Percentiles rank a stretch among this genome's conserved stretches.
phyloP scores from a whole-genome alignment of 805 yeast genomes.

The Kuraishia capsulata region DNA sequence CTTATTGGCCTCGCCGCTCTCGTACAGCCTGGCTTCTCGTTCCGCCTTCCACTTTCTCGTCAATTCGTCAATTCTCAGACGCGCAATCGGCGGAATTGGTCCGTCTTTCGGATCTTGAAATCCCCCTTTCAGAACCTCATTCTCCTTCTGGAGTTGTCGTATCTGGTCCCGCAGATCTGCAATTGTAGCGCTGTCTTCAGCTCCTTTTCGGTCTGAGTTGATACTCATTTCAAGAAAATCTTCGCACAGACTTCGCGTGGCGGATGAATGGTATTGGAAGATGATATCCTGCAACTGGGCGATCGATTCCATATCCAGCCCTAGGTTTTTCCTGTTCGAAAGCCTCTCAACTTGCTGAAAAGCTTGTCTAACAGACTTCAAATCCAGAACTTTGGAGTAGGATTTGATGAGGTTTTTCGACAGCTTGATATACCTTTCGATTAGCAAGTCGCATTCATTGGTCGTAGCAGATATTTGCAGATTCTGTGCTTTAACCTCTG shows the following conservation, averaged over 20 bases:
- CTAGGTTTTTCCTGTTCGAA: constrained; percentile 18
- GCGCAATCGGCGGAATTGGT: no score
- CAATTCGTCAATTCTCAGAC: constrained; percentile 53
- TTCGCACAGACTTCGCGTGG: constrained; percentile 37
- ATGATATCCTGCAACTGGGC: constrained; percentile 22
- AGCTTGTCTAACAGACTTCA: constrained; percentile 51
- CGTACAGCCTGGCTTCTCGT: constrained; percentile 59
- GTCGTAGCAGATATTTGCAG: no score
- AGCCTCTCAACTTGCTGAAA: constrained; percentile 36
- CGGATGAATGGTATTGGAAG: constrained; percentile 45
- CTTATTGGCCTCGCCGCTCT: constrained; percentile 43
- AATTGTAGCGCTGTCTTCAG: constrained; percentile 1
- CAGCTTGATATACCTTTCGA: no score
- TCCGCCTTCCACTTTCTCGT: constrained; percentile 62
- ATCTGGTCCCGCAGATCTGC: background rate
- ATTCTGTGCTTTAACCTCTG: no score
- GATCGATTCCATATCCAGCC: constrained; percentile 14
- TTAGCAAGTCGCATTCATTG: no score
- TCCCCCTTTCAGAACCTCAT: constrained; percentile 1
- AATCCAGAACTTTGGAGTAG: constrained; percentile 48
- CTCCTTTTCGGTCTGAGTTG: constrained; percentile 1
- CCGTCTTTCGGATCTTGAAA: no score
- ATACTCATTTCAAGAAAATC: background rate
- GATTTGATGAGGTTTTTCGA: constrained; percentile 40
- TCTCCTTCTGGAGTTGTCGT: background rate